Evolutionary conservation across 306 rosid genomes (phyloP).

Genomic region (Carpinus viminea): DNA sequence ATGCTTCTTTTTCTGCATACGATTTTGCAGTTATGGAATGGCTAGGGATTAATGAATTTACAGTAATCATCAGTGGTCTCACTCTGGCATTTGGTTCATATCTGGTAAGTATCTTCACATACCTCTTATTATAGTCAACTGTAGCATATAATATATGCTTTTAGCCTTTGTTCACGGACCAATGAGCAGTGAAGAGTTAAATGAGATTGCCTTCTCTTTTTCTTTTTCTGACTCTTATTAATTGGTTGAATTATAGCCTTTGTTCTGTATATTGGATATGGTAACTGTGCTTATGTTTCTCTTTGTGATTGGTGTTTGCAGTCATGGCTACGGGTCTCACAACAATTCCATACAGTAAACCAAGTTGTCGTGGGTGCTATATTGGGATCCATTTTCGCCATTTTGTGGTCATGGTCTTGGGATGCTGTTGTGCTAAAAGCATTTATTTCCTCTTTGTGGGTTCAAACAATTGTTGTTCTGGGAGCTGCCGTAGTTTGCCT

Average conservation of each 20-base stretch:
- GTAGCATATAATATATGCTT: background rate
- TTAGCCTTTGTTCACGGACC: background rate
- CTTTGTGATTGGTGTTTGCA: slow-evolving; percentile 33
- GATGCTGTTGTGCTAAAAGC: slow-evolving; percentile 51
- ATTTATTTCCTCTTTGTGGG: slow-evolving; percentile 52
- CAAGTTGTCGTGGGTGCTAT: slow-evolving; percentile 82
- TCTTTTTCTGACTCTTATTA: background rate
- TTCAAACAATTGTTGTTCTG: slow-evolving; percentile 46
- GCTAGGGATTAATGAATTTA: slow-evolving; percentile 58
- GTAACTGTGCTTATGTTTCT: slow-evolving; percentile 22
- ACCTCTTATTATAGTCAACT: background rate
- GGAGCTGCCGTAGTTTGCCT: slow-evolving; percentile 63
- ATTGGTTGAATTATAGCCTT: background rate
- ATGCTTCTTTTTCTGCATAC: slow-evolving; percentile 19
- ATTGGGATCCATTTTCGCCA: slow-evolving; percentile 51
- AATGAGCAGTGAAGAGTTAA: background rate
- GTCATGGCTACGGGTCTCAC: slow-evolving; percentile 86
- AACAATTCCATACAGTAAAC: slow-evolving; percentile 65
- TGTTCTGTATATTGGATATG: background rate
- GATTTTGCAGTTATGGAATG: slow-evolving; percentile 64
- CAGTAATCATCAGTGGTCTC: slow-evolving; percentile 44
- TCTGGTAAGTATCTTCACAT: slow-evolving; percentile 59
- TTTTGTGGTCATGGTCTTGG: slow-evolving; percentile 75
- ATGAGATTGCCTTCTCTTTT: background rate
- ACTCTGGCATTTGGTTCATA: slow-evolving; percentile 60